Base-by-base conservation (phyloP, 176 grass and related monocot genomes). In the Echinochloa phyllopogon region DNA sequence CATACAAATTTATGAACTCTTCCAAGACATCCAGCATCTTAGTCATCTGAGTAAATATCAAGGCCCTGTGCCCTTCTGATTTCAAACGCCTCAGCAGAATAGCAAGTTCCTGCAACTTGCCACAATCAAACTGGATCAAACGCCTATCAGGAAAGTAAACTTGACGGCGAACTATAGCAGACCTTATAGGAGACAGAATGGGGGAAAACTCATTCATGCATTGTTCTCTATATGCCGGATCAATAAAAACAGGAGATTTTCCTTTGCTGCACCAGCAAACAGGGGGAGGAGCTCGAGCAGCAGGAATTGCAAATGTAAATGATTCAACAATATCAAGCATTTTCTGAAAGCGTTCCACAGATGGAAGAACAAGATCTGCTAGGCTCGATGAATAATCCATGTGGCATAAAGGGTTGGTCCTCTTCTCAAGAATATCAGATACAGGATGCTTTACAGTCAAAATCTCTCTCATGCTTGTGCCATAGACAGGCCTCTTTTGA, bases 31-130 rank as follows among this genome's bases (percentile, higher is more conserved):
- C 96, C 83, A 99, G 89, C 96, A 99, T 99, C 88, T 99, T 99
- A 62, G 96, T 99, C 96, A 99, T 99, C 87, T 99, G 96, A 60
- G 96, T 99, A 85, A 99, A 99, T 87, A 99, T 99, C 86, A 99
- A 85, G 75, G 96, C 96, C 66, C 96, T 90, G 79, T 99, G 96
- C 23, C 96, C 96, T 87, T 89, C 93, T 59, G 91, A 87, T 62
- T 92, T 96, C 70, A 99, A 85, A 77, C 89, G 87, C 69, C 96
- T 94, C 61, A 99, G 56, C 59, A 99, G 90, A 82, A 88, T 53
- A 79, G 96, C 88, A 85, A 99, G 89, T 75, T 99, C 91, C 77
- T 99, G 96, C 68, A 99, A 89, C 77, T 99, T 99, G n/a, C 96
- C 96, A 82, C 96, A 99, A 74, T 99, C 96, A 86, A 99, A 99